phyloP scores from a whole-genome alignment of 352 stramenopile genomes.

The Globisporangium irregulare region DNA sequence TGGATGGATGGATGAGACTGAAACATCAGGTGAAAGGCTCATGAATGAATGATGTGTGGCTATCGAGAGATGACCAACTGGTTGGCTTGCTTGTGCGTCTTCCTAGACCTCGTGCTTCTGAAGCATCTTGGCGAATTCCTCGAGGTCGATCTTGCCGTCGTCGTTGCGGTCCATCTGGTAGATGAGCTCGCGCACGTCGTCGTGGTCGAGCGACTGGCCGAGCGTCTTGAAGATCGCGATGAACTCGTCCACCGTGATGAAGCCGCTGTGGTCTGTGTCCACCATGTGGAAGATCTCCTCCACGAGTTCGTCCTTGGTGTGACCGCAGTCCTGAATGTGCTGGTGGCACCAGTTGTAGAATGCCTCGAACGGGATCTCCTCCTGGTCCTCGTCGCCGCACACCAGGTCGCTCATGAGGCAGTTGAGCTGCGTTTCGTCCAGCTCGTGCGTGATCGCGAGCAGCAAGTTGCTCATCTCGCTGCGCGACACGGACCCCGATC shows the following conservation, averaged over 20 bases:
- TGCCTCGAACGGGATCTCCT: conserved; percentile 60
- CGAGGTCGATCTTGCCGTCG: conserved; percentile 71
- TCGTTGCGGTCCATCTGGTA: conserved; percentile 77
- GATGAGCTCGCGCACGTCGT: conserved; percentile 69
- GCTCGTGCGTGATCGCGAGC: conserved; percentile 58
- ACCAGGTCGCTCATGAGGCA: conserved; percentile 58
- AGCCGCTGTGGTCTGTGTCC: conserved; percentile 55
- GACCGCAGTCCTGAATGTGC: conserved; percentile 49
- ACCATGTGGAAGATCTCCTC: conserved; percentile 74
- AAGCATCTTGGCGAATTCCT: conserved; percentile 72
- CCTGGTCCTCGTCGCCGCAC: conserved; percentile 25
- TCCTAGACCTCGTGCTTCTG: conserved; percentile 59
- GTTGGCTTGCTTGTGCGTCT: conserved; percentile 6
- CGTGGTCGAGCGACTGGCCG: conserved; percentile 64
- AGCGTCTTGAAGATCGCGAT: conserved; percentile 70
- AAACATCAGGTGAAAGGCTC: no score
- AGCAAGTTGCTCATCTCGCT: conserved; percentile 61
- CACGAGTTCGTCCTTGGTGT: conserved; percentile 58
- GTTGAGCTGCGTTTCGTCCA: conserved; percentile 56
- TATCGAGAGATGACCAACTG: not conserved
- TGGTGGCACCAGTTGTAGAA: conserved; percentile 74
- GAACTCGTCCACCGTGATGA: conserved; percentile 72
- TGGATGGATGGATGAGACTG: not conserved
- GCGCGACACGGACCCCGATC: conserved; percentile 53
- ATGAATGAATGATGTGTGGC: conserved; percentile 6